Base-by-base conservation (phyloP, 352 stramenopile species). In the Globisporangium acanthophoron region DNA sequence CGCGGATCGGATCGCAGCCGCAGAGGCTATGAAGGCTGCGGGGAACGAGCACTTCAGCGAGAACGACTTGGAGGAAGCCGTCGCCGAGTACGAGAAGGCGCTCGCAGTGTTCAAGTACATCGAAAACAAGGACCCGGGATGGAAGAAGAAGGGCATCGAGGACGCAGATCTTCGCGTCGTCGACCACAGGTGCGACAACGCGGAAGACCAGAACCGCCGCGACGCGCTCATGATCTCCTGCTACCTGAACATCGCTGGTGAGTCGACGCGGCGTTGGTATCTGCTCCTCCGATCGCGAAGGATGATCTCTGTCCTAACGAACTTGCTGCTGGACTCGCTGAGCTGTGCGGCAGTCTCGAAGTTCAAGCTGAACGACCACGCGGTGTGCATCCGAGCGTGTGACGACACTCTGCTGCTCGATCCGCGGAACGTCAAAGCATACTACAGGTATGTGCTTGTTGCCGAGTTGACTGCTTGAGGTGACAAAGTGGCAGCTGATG, bases 71-170 rank as follows among this genome's bases (percentile, higher is more conserved):
- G 82, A 92, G 56, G 82, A 94, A 68, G 85, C 82, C 0, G 76
- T 91, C 0, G 80, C 82, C 1, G 80, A 92, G 62, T 94, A 92
- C 49, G 85, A 94, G 41, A 94, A 92, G 52, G 82, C 80, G 3
- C 70, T 94, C n/a, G 68, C 82, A 5, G 66, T 92, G 2, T 94
- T 94, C 62, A 92, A 89, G 64, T 92, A 78, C 43, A 67, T 85
- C 13, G 77, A 90, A 49, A 92, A 92, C 59, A 89, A 69, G 50
- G 83, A 92, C 54, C 71, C 74, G 0, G 80, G 76, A 27, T 94
- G 85, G 85, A 92, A 92, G 65, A 92, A 90, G 56, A 92, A 94
- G 29, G 85, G 85, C 1, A 94, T 94, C 58, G 80, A 91, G 56
- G 85, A 92, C 69, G 72, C 59, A 8, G 85, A 94, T 40, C 85